Percentiles rank a stretch among this genome's conserved stretches.
These are phyloP conservation scores for Boletus insuetus DNA, from an alignment of 768 basidiomycete species.

Conservation along the genomic window DNA sequence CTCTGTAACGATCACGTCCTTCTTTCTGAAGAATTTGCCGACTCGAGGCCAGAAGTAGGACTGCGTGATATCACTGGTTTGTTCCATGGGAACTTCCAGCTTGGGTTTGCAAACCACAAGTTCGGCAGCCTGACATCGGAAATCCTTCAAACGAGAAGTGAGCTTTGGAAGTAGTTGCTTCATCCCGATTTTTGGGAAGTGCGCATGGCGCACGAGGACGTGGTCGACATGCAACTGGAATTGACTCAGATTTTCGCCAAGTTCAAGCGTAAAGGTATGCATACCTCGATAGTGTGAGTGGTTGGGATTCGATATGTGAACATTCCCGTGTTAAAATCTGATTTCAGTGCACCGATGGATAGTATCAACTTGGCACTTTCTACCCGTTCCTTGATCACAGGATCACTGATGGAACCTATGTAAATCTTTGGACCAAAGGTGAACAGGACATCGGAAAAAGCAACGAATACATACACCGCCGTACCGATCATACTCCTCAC, in stretches of 20 bases:
- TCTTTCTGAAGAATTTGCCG: slow-evolving; percentile 62
- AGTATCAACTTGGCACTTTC: slow-evolving; percentile 75
- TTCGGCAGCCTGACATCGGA: slow-evolving; percentile 38
- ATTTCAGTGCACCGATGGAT: slow-evolving; percentile 65
- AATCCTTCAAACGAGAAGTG: slow-evolving; percentile 48
- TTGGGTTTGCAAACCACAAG: slow-evolving; percentile 44
- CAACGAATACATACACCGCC: slow-evolving; percentile 60
- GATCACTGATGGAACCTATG: slow-evolving; percentile 66
- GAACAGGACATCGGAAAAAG: not conserved
- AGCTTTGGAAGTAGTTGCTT: slow-evolving; percentile 74
- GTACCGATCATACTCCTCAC: slow-evolving; percentile 68
- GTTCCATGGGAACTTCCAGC: slow-evolving; percentile 47
- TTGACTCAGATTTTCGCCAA: not conserved
- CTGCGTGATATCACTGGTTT: slow-evolving; percentile 60
- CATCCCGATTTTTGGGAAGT: slow-evolving; percentile 69
- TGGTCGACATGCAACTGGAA: slow-evolving; percentile 72
- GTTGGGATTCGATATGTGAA: slow-evolving; percentile 74
- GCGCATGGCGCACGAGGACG: slow-evolving; percentile 61
- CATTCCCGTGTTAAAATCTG: slow-evolving; percentile 88
- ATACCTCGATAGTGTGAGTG: slow-evolving; percentile 60
- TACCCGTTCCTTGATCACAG: slow-evolving; percentile 64
- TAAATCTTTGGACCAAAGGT: slow-evolving; percentile 52
- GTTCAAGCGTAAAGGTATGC: not conserved
- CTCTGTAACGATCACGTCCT: slow-evolving; percentile 83
- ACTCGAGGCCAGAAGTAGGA: slow-evolving; percentile 83